Conservation (phyloP, 257 asterid species). For the Solanum phureja region DNA sequence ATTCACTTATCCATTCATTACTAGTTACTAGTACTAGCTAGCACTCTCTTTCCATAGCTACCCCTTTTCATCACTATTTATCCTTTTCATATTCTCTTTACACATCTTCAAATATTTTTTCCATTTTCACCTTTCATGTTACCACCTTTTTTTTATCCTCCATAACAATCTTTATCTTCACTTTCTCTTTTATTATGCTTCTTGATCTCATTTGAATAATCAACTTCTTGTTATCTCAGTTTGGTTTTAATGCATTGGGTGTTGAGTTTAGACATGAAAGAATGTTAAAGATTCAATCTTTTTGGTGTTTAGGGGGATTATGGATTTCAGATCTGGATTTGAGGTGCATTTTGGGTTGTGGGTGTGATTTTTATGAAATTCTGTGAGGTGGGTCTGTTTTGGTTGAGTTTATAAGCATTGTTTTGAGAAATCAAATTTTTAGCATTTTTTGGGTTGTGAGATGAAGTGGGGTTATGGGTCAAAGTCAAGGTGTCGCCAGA, state of each 20-base stretch:
- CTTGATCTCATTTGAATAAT: neutral
- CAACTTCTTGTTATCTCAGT: neutral
- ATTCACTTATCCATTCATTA: neutral
- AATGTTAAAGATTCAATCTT: neutral
- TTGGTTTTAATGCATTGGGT: neutral
- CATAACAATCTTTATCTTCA: neutral
- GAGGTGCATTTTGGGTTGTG: neutral
- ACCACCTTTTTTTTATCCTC: neutral
- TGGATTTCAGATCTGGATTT: neutral
- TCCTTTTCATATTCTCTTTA: neutral
- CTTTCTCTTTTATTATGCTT: neutral
- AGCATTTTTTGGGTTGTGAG: neutral
- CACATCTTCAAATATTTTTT: neutral
- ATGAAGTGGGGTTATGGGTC: conserved; percentile 75
- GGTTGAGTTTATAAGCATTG: neutral
- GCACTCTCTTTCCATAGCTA: neutral
- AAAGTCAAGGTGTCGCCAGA: conserved; percentile 63
- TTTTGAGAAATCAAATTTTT: neutral
- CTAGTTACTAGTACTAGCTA: neutral
- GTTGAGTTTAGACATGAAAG: neutral
- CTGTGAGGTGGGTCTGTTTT: neutral
- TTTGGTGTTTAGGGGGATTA: neutral
- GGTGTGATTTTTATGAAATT: neutral
- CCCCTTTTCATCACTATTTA: neutral
- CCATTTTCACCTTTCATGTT: neutral